Evolutionary conservation across 2,329 filamentous ascomycete species (phyloP).

Genomic region (Delphinella strobiligena): DNA sequence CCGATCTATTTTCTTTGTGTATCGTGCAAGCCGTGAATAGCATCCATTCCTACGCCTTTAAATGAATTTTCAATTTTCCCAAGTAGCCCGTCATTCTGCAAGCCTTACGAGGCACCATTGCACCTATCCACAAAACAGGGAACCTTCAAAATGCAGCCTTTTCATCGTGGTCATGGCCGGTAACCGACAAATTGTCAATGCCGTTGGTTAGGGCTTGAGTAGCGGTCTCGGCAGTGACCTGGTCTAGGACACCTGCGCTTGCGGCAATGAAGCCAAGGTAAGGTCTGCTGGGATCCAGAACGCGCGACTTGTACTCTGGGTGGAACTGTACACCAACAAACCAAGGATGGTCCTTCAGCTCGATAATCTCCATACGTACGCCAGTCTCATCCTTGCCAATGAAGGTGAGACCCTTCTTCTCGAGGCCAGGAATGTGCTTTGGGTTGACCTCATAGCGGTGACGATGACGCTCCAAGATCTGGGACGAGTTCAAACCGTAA

Average conservation of each 20-base stretch:
- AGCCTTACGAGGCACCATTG: background rate
- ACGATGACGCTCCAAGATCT: conserved; percentile 60
- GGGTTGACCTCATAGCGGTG: conserved; percentile 91
- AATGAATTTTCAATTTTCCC: no score
- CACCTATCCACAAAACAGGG: background rate
- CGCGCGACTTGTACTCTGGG: conserved; percentile 70
- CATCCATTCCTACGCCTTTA: no score
- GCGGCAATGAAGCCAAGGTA: conserved; percentile 81
- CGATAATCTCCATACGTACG: conserved; percentile 71
- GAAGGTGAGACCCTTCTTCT: conserved; percentile 59
- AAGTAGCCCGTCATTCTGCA: no score
- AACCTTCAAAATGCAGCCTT: background rate
- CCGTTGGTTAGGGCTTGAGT: background rate
- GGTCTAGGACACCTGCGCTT: conserved; percentile 52
- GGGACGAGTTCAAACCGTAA: conserved; percentile 46
- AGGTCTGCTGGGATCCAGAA: conserved; percentile 60
- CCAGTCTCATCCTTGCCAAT: conserved; percentile 69
- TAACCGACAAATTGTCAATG: background rate
- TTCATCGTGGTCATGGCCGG: background rate
- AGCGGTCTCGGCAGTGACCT: conserved; percentile 22
- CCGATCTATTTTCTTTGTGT: no score
- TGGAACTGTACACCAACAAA: conserved; percentile 83
- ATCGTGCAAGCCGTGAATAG: no score
- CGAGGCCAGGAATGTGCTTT: conserved; percentile 55
- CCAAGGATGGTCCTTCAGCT: conserved; percentile 72